A percentile compares a stretch with the other conserved stretches of the same genome.
These are phyloP conservation scores for Eucalyptus rudis DNA, from an alignment of 345 rosid species.

Conservation along the genomic window DNA sequence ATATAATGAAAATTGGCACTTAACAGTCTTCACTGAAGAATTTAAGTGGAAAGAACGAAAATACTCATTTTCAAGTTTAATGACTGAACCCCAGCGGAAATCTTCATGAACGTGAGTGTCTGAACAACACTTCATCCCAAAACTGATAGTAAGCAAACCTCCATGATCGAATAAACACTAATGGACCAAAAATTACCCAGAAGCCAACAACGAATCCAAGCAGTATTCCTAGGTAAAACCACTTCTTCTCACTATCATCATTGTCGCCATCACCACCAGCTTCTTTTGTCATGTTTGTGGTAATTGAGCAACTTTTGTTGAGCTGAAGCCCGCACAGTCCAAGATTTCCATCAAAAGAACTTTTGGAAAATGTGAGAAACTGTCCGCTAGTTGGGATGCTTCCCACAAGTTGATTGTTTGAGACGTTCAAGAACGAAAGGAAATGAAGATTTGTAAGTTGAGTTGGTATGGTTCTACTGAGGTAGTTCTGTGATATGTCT, in stretches of 20 bases:
- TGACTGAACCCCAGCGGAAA: neutral
- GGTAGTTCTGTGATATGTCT: no score
- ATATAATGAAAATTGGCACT: no score
- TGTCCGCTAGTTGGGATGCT: no score
- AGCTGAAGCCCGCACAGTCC: constrained; percentile 23
- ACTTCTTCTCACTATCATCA: neutral
- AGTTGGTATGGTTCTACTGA: no score
- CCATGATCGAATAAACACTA: neutral
- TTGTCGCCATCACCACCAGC: neutral
- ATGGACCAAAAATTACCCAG: neutral
- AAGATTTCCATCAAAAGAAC: constrained; percentile 10
- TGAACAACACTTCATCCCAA: neutral
- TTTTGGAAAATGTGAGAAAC: no score
- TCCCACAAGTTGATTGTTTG: no score
- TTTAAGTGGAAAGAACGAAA: neutral
- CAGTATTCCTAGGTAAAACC: neutral
- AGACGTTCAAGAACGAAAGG: no score
- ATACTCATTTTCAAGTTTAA: neutral
- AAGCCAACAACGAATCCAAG: neutral
- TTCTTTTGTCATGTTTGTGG: neutral
- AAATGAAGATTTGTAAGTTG: no score
- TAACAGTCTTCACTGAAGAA: no score
- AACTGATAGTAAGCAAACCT: neutral
- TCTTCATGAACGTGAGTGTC: neutral
- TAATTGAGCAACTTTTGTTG: neutral